A percentile compares a stretch with the other conserved stretches of the same genome.
Conservation (phyloP, 2,329 filamentous ascomycete species). For the Botrytis galanthina region DNA sequence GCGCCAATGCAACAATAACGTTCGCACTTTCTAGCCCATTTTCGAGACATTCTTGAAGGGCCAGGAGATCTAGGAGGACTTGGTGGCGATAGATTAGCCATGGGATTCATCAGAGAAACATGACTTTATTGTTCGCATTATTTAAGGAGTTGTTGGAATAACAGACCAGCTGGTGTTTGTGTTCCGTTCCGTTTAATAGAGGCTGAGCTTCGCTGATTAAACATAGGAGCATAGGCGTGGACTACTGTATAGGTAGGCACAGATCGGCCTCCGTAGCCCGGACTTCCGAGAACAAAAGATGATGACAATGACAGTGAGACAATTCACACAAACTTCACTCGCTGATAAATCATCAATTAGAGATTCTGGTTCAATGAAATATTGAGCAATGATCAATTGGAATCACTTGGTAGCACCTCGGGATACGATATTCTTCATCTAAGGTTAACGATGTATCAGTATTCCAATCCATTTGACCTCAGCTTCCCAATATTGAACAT, state of each 20-base stretch:
- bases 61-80: constrained; percentile 38
- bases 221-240: background rate
- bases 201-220: constrained; percentile 7
- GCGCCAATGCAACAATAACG: constrained; percentile 77
- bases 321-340: background rate
- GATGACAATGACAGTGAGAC: background rate
- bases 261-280: constrained; percentile 5
- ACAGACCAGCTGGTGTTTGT: background rate
- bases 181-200: background rate
- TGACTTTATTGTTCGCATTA: constrained; percentile 4
- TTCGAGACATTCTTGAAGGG: constrained; percentile 50
- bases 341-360: background rate
- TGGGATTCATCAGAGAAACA: constrained; percentile 23
- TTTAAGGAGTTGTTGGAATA: constrained; percentile 7
- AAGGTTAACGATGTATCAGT: background rate
- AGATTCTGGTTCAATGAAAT: background rate
- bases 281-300: background rate
- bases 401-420: background rate
- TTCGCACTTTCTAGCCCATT: constrained; percentile 70
- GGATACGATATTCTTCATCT: background rate
- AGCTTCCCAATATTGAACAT: background rate
- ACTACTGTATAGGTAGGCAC: too few species aligned
- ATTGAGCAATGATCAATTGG: background rate
- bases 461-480: background rate
- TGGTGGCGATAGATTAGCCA: constrained; percentile 32